Evolutionary conservation across 2,329 filamentous ascomycete genomes (phyloP).

Genomic region (Ascochyta koolunga): DNA sequence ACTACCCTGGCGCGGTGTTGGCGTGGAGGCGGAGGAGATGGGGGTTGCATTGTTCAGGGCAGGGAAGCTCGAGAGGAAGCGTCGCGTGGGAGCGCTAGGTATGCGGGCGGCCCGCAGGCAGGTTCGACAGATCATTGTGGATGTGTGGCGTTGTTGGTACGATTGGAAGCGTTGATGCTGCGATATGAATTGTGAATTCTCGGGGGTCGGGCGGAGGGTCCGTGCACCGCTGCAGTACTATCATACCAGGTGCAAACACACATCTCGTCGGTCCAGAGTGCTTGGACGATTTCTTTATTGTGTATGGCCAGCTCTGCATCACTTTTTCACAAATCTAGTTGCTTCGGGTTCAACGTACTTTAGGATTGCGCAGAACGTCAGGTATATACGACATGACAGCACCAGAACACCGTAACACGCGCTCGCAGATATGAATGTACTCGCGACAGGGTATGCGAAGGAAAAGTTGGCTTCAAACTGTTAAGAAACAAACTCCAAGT

Average conservation of each 20-base stretch:
- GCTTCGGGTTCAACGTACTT: not conserved
- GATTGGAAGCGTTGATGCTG: not conserved
- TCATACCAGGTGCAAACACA: not conserved
- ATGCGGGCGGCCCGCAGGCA: conserved; percentile 45
- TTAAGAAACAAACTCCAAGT: not conserved
- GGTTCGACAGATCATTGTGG: conserved; percentile 49
- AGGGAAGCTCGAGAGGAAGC: conserved; percentile 36
- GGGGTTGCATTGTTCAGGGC: conserved; percentile 32
- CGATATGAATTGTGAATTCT: conserved; percentile 22
- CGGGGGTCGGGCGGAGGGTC: conserved; percentile 11
- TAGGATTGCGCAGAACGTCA: not conserved
- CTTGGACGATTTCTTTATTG: no score
- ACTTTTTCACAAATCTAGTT: not conserved
- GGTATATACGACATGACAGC: conserved; percentile 7
- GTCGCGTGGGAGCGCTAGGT: conserved; percentile 20
- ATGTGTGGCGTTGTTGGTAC: conserved; percentile 3
- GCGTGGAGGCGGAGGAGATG: conserved; percentile 34
- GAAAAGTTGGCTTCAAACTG: not conserved
- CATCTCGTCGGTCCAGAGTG: not conserved
- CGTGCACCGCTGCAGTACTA: no score
- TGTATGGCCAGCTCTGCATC: not conserved
- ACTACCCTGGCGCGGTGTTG: conserved; percentile 38
- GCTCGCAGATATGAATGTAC: conserved; percentile 2
- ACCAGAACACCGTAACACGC: conserved; percentile 6
- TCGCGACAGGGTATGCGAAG: conserved; percentile 16